Evolutionary conservation across 768 basidiomycete species (phyloP).

Genomic region (Russula earlei): DNA sequence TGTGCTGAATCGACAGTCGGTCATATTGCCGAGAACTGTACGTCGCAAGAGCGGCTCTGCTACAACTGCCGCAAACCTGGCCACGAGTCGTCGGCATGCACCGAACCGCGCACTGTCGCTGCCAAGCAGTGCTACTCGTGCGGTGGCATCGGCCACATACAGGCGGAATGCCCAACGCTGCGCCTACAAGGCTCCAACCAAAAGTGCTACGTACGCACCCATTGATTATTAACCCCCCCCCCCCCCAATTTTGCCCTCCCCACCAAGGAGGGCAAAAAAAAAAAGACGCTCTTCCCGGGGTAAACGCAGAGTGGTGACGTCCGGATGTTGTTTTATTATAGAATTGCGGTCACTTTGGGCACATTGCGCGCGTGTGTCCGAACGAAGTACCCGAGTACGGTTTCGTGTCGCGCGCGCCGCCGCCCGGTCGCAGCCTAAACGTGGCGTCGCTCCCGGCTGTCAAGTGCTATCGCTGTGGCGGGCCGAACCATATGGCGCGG

Average conservation of each 20-base stretch:
- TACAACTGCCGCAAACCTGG: slow-evolving; percentile 95
- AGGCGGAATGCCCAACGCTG: slow-evolving; percentile 78
- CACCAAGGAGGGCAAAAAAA: too few relatives aligned
- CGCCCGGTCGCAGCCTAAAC: slow-evolving; percentile 67
- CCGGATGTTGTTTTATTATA: slow-evolving; percentile 23
- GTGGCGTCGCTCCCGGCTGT: slow-evolving; percentile 71
- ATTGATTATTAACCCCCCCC: too few relatives aligned
- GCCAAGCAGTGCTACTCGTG: slow-evolving; percentile 92
- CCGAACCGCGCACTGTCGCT: slow-evolving; percentile 70
- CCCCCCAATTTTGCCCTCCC: too few relatives aligned
- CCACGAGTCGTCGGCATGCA: slow-evolving; percentile 84
- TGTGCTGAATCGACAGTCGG: slow-evolving; percentile 47
- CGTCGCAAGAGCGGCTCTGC: slow-evolving; percentile 81
- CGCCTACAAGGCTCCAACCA: slow-evolving; percentile 59
- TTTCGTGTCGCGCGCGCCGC: slow-evolving; percentile 61
- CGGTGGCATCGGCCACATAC: slow-evolving; percentile 85
- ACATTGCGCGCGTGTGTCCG: slow-evolving; percentile 72
- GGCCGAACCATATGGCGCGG: slow-evolving; percentile 82
- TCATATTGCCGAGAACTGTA: slow-evolving; percentile 88
- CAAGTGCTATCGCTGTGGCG: slow-evolving; percentile 85
- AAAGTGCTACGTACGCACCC: slow-evolving; percentile 75
- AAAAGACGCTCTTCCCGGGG: too few relatives aligned
- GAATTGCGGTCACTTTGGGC: slow-evolving; percentile 78
- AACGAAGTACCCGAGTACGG: slow-evolving; percentile 34
- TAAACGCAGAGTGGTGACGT: not conserved